Conservation (phyloP, 2,329 filamentous ascomycete species). For the Ophiostoma perfectum region DNA sequence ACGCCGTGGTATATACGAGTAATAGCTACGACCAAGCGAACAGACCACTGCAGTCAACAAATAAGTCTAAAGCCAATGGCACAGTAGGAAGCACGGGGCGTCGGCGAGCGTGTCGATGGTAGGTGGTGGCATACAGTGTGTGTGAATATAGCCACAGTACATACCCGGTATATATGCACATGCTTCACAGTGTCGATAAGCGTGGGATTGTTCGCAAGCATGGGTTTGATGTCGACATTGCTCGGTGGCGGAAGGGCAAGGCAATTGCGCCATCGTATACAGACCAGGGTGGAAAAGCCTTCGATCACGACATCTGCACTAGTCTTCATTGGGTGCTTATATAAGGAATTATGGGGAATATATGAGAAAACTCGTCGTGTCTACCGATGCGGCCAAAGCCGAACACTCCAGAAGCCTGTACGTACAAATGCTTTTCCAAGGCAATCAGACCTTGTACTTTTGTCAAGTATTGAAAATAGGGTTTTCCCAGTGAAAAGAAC, state of each 20-base stretch:
- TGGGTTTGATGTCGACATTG: conserved; percentile 30
- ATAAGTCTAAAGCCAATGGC: conserved; percentile 2
- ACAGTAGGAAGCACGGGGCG: conserved; percentile 5
- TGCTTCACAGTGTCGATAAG: conserved; percentile 16
- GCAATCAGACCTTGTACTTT: background rate
- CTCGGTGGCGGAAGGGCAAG: conserved; percentile 11
- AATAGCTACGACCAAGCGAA: background rate
- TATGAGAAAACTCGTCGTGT: background rate
- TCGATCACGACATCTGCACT: conserved; percentile 38
- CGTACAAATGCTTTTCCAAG: conserved; percentile 4
- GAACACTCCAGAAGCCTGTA: background rate
- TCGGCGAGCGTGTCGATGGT: conserved; percentile 5
- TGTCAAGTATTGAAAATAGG: background rate
- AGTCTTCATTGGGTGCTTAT: conserved; percentile 25
- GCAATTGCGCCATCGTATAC: conserved; percentile 27
- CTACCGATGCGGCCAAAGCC: background rate
- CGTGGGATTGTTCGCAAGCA: background rate
- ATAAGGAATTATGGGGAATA: conserved; percentile 15
- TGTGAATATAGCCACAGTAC: background rate
- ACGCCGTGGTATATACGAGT: background rate
- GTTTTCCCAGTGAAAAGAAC: background rate
- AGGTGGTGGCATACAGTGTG: background rate
- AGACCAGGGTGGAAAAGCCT: conserved; percentile 21
- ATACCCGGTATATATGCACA: background rate
- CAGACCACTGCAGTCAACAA: background rate